Base-by-base conservation (phyloP, 257 asterid genomes). In the Vinca minor region DNA sequence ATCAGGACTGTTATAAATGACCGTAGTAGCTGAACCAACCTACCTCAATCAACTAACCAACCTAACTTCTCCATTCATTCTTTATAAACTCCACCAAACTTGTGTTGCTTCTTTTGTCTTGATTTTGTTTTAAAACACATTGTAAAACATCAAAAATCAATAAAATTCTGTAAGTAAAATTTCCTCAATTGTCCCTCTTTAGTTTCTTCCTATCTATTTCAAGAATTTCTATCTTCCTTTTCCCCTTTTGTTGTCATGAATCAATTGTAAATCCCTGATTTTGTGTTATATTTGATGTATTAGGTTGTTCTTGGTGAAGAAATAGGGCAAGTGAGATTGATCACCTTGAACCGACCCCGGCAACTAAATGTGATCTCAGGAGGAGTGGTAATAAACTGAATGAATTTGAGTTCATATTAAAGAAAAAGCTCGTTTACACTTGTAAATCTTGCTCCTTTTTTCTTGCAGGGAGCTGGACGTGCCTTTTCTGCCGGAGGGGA, bases 401-500 rank as follows among this genome's bases (percentile, higher is more conserved):
- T 66, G 67, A 68, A 21, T 48, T 41, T 42, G 36, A 31, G 10
- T 26, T 64, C 60, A 20, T 20, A 21, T 64, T 5, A 0, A 23
- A 68, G 47, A 18, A n/a, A n/a, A n/a, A n/a, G n/a, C n/a, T n/a
- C n/a, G n/a, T n/a, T n/a, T n/a, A 18, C 12, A 38, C 64, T 13
- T 49, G 38, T 35, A 68, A 25, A 67, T 63, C 66, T 72, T 41
- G n/a, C n/a, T n/a, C n/a, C n/a, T n/a, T n/a, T n/a, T 18, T 60
- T 35, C 45, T 60, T 60, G 28, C 55, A 91, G 98, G 98, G 96
- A 69, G 76, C 95, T 63, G 98, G 98, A 54, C 95, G 96, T 31
- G 96, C 96, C 50, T 91, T 82, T 76, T 91, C 96, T 20, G 98
- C 98, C 49, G 98, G 98, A 18, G 98, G 98, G 66, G 98, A 91